Base-by-base conservation (phyloP, 495 filamentous ascomycete genomes). In the Tuber indicum region DNA sequence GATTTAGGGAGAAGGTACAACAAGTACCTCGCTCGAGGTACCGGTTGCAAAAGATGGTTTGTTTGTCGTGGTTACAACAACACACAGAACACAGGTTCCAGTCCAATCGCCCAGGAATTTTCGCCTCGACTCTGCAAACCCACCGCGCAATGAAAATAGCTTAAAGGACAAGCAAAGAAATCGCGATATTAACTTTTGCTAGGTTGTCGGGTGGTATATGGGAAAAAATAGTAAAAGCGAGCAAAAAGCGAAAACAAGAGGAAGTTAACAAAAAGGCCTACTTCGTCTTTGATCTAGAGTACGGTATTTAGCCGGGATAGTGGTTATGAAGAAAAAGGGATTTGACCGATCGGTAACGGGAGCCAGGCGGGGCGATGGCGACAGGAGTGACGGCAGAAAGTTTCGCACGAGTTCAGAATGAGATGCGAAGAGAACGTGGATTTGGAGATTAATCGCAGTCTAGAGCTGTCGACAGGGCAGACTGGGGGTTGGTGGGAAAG, bases 1-100 rank as follows among this genome's bases (percentile, higher is more conserved):
- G 26, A 66, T 66, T 66, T 26, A 66, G 58, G 58, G 58, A 66
- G 58, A 66, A 66, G 58, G 58, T 66, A 66, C 58, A 32, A 14
- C 26, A 66, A 36, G 58, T 66, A 36, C 58, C 58, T 66, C 58
- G 26, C 58, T 66, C 58, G 26, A 36, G 26, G 58, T 36, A 36
- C 58, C 12, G 58, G 58, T 66, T 66, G 58, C 26, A 14, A 36
- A 66, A 8, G 58, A 19, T 36, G 26, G 58, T 32, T 66, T 66
- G 58, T 66, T 66, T 66, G 58, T 36, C 58, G 58, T 66, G 26
- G 58, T 36, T 17, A 36, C 58, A 66, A 66, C 58, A 66, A 66
- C 58, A 36, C 58, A 66, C 58, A 66, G 17, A 26, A 36, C 58
- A 66, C 58, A 66, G 26, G 58, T 36, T 66, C 32, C 58, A 36